A percentile compares a stretch with the other conserved stretches of the same genome.
These are phyloP conservation scores for Lactarius hatsudake DNA, from an alignment of 768 basidiomycete genomes.

Conservation along the genomic window DNA sequence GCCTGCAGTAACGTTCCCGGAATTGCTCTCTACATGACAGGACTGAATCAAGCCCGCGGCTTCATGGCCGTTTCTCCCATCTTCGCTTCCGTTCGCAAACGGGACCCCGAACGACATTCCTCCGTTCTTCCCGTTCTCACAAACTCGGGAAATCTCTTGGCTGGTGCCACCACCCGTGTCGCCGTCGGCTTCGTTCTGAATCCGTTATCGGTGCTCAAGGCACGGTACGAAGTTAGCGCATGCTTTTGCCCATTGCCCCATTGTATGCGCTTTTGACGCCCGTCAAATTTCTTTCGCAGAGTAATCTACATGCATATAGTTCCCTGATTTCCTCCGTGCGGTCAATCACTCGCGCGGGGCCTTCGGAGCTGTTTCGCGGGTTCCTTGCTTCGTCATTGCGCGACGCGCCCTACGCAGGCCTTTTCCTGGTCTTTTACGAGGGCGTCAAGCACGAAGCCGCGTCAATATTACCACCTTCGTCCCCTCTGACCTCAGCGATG, in stretches of 20 bases:
- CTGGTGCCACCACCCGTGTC: conserved; percentile 81
- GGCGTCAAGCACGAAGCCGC: conserved; percentile 73
- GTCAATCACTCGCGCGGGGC: conserved; percentile 65
- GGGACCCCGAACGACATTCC: conserved; percentile 29
- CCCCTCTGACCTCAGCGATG: conserved; percentile 45
- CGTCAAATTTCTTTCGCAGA: conserved; percentile 42
- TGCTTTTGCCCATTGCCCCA: neutral
- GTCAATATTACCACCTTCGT: conserved; percentile 44
- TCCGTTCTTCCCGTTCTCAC: conserved; percentile 72
- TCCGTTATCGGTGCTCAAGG: conserved; percentile 89
- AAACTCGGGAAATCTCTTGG: conserved; percentile 75
- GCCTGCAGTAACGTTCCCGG: conserved; percentile 81
- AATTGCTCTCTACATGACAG: conserved; percentile 88
- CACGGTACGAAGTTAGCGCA: conserved; percentile 76
- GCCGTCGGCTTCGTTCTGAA: conserved; percentile 82
- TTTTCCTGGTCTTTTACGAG: conserved; percentile 89
- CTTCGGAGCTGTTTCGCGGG: conserved; percentile 80
- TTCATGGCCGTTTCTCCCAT: conserved; percentile 69
- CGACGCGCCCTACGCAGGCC: conserved; percentile 91
- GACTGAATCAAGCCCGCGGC: conserved; percentile 77
- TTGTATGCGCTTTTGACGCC: neutral
- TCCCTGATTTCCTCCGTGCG: conserved; percentile 57
- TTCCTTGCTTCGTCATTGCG: conserved; percentile 85
- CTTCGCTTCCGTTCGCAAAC: conserved; percentile 46
- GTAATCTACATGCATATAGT: conserved; percentile 71